Base-by-base conservation (phyloP, 345 rosid genomes). In the Lagerstroemia speciosa region DNA sequence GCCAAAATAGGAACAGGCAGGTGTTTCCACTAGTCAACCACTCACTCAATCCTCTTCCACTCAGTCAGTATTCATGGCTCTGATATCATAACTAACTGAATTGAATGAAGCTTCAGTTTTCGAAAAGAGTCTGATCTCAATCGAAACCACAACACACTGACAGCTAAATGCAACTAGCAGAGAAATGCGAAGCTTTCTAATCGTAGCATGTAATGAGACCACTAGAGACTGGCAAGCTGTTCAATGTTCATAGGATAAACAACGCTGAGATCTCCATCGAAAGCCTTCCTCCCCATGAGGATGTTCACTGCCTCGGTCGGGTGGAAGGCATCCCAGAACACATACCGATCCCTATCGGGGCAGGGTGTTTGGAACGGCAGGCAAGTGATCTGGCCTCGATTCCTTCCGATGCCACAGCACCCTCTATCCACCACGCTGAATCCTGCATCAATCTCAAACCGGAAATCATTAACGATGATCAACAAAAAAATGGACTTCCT, bases 271-370 rank as follows among this genome's bases (percentile, higher is more conserved):
- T 87, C 92, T 7, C 97, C 98, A 74, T 65, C 74, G 79, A 89
- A 87, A 3, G 96, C 93, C 60, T 81, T 85, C 67, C 81, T 85
- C 0, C 84, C 96, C 91, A 89, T 83, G 7, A 89, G 58, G 32
- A 91, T 77, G 71, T 94, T 94, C 45, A 94, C 98, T n/a, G 87
- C 81, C 81, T 89, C 82, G n/a, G 97, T 94, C 20, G 97, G 99
- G 76, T 94, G 97, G 65, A 91, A 94, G 11, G 99, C 99, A 58
- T 94, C 99, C 99, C 99, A 94, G 68, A 94, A 94, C 1, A 94
- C 70, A 57, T 88, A 94, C 30, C 83, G 79, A 12, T 87, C 84
- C 67, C 99, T 72, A 43, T 94, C 74, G 0, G 77, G 58, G 71
- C 99, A 91, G 3, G 99, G 99, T 5, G 95, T 89, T 71, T 91